Evolutionary conservation across 805 yeast species (phyloP), one percentile per base, ranked within the genome.

Genomic region (Limtongia smithiae): DNA sequence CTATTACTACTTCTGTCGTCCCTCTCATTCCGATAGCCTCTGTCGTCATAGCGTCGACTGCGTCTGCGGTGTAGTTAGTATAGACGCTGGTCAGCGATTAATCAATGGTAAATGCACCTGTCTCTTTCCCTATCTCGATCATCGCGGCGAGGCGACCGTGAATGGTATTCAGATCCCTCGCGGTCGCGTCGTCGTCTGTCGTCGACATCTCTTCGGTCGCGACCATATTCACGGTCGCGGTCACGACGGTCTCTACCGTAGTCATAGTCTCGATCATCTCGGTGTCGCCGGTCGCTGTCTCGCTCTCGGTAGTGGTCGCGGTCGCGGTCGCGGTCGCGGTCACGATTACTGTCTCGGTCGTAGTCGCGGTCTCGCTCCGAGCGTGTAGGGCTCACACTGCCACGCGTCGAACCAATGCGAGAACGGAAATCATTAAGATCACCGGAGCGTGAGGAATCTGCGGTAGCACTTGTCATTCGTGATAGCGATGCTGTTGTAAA

Each of bases 241-340:
- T 37, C 36, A 5, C 48, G 18, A 4, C 45, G 41, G 11, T 47
- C 51, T 18, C 51, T 15, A 24, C 48, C 36, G n/a, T 48, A 25
- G n/a, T 43, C 53, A 21, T 50, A 22, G 6, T 46, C 41, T 4
- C 56, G 46, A 11, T 39, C 42, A 6, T 48, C 56, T 17, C 50
- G 41, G n/a, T n/a, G n/a, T 15, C 50, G 44, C 22, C 48, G 17
- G n/a, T 50, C 55, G 22, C 49, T 28, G 12, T 41, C 45, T 7
- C 45, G 36, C 14, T 48, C 37, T 34, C 47, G 17, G 11, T 24
- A 24, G 3, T 33, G n/a, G 27, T 41, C 48, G 17, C 48, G 48
- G 24, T n/a, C 28, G n/a, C 44, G 15, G 2, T 46, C 22, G 28
- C 28, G 35, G 8, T 30, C 44, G 9, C 37, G 22, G 17, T 41